These are phyloP conservation scores for Polytrichum commune DNA, from an alignment of 225 moss, liverwort and hornwort species.

Conservation along the genomic window DNA sequence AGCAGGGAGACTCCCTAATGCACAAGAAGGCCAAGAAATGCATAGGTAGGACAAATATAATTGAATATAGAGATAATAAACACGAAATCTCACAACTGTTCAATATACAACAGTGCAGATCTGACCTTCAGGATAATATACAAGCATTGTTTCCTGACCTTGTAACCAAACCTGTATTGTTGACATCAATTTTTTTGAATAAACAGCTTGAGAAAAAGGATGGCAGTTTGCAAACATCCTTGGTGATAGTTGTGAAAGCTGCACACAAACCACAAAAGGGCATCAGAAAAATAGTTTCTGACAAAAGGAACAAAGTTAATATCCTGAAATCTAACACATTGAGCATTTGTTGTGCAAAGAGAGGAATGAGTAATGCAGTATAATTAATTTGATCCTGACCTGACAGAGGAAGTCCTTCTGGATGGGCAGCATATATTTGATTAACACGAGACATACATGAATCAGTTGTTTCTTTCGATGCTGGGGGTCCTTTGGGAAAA, in stretches of 20 bases:
- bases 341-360: too few relatives aligned
- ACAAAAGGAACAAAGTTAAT: too few relatives aligned
- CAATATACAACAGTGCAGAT: background rate
- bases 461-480: slow-evolving; percentile 85
- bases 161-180: slow-evolving; percentile 59
- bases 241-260: slow-evolving; percentile 81
- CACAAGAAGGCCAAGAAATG: background rate
- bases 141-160: slow-evolving; percentile 40
- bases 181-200: slow-evolving; percentile 86
- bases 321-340: too few relatives aligned
- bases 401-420: slow-evolving; percentile 56
- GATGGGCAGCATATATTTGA: slow-evolving; percentile 73
- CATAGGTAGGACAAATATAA: background rate
- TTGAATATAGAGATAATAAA: background rate
- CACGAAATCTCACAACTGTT: background rate
- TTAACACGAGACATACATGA: slow-evolving; percentile 71
- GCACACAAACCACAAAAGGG: slow-evolving; percentile 21
- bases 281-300: too few relatives aligned
- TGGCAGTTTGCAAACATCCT: slow-evolving; percentile 93
- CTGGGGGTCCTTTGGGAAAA: slow-evolving; percentile 90
- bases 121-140: background rate
- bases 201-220: slow-evolving; percentile 92
- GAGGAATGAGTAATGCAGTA: too few relatives aligned
- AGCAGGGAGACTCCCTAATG: background rate
- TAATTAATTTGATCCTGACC: slow-evolving; percentile 20